Percentiles rank a stretch among this genome's conserved stretches.
Conservation (phyloP, 108 stramenopile species). For the Epipyxis sp. region DNA sequence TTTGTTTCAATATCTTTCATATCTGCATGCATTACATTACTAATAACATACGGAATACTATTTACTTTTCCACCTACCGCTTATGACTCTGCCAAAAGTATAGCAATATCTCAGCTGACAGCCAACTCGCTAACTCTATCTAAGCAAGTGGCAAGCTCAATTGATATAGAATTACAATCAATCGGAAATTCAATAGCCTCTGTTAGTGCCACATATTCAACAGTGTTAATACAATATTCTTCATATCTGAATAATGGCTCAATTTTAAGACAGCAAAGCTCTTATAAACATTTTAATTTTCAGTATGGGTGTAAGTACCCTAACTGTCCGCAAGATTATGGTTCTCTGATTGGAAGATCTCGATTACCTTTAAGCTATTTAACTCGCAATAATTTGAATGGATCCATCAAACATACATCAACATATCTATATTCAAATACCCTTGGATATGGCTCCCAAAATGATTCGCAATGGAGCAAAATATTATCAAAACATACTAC, state of each 20-base stretch:
- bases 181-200: not conserved
- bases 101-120: too few relatives aligned
- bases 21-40: too few relatives aligned
- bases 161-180: not conserved
- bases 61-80: too few relatives aligned
- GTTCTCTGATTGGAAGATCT: not conserved
- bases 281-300: slow-evolving; percentile 10
- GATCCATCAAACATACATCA: not conserved
- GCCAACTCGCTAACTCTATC: not conserved
- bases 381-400: not conserved
- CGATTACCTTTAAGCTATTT: too few relatives aligned
- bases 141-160: not conserved
- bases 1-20: too few relatives aligned
- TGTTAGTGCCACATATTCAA: not conserved
- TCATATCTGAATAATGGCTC: too few relatives aligned
- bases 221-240: not conserved
- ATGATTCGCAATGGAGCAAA: not conserved
- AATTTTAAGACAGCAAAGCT: too few relatives aligned
- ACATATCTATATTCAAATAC: not conserved
- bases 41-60: too few relatives aligned
- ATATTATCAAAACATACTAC: not conserved
- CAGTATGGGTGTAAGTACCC: not conserved
- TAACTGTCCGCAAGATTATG: not conserved
- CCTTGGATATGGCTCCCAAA: not conserved
- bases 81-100: too few relatives aligned